A percentile compares a stretch with the other conserved stretches of the same genome.
Evolutionary conservation across 257 asterid species (phyloP).

Genomic region (Salvia miltiorrhiza): DNA sequence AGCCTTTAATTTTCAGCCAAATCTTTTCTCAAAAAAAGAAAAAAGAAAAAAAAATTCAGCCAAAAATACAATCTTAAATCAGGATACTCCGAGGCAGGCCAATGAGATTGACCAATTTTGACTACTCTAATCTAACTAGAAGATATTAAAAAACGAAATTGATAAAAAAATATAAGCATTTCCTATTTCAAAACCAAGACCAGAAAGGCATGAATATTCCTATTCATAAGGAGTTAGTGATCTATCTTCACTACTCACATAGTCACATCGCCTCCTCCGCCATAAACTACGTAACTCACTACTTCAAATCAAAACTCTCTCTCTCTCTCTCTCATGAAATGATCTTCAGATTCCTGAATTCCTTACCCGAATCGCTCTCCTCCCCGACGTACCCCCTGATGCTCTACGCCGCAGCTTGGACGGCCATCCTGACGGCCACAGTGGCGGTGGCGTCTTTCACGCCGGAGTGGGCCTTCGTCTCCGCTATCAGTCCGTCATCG

Average conservation of each 20-base stretch:
- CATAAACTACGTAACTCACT: constrained; percentile 10
- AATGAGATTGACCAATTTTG: too few species aligned
- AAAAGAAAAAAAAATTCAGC: too few species aligned
- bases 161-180: neutral
- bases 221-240: constrained; percentile 25
- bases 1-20: too few species aligned
- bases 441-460: constrained; percentile 56
- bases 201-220: neutral
- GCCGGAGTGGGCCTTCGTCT: constrained; percentile 52
- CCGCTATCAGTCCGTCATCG: constrained; percentile 39
- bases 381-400: constrained; percentile 26
- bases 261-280: constrained; percentile 17
- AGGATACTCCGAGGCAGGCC: too few species aligned
- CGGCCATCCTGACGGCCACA: constrained; percentile 38
- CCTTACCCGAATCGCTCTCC: constrained; percentile 12
- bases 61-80: too few species aligned
- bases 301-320: neutral
- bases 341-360: constrained; percentile 35
- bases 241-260: constrained; percentile 13
- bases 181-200: neutral
- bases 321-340: constrained; percentile 14
- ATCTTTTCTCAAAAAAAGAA: too few species aligned
- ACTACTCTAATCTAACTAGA: too few species aligned
- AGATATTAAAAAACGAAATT: neutral
- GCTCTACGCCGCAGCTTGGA: constrained; percentile 55